phyloP scores from a whole-genome alignment of 2,329 filamentous ascomycete species.

The Colletotrichum orbiculare region DNA sequence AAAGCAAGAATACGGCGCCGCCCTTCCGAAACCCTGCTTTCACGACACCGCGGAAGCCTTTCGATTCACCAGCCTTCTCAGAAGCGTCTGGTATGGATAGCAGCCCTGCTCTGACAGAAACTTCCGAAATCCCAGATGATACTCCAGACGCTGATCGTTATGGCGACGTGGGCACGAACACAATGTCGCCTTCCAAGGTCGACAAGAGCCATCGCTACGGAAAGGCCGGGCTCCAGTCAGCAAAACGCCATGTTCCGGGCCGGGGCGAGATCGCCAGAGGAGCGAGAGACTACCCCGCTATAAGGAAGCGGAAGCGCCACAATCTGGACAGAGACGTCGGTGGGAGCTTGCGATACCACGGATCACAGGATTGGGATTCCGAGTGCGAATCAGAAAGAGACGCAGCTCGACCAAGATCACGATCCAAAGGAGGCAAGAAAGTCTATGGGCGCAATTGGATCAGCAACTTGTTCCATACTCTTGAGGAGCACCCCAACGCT shows the following conservation, averaged over 20 bases:
- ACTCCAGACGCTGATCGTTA: conserved; percentile 63
- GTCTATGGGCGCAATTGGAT: conserved; percentile 49
- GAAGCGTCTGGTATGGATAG: conserved; percentile 69
- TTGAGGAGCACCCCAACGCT: conserved; percentile 68
- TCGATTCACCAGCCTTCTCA: conserved; percentile 64
- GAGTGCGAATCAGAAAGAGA: conserved; percentile 64
- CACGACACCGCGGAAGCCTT: conserved; percentile 69
- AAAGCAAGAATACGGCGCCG: conserved; percentile 56
- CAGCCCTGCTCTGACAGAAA: conserved; percentile 69
- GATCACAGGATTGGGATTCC: conserved; percentile 54
- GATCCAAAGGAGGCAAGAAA: conserved; percentile 36
- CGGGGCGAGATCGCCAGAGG: conserved; percentile 72
- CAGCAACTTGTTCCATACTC: conserved; percentile 57
- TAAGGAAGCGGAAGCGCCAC: conserved; percentile 66
- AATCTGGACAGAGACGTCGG: conserved; percentile 64
- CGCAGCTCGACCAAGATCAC: conserved; percentile 39
- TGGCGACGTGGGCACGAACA: conserved; percentile 55
- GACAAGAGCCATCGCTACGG: conserved; percentile 59
- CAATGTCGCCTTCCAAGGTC: conserved; percentile 59
- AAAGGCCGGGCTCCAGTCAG: conserved; percentile 51
- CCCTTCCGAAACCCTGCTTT: conserved; percentile 73
- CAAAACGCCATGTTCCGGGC: conserved; percentile 61
- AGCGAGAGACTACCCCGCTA: conserved; percentile 51
- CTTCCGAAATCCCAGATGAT: conserved; percentile 64
- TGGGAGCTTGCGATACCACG: conserved; percentile 56